Base-by-base conservation (phyloP, 2,329 filamentous ascomycete genomes). In the Trichoderma simmonsii region DNA sequence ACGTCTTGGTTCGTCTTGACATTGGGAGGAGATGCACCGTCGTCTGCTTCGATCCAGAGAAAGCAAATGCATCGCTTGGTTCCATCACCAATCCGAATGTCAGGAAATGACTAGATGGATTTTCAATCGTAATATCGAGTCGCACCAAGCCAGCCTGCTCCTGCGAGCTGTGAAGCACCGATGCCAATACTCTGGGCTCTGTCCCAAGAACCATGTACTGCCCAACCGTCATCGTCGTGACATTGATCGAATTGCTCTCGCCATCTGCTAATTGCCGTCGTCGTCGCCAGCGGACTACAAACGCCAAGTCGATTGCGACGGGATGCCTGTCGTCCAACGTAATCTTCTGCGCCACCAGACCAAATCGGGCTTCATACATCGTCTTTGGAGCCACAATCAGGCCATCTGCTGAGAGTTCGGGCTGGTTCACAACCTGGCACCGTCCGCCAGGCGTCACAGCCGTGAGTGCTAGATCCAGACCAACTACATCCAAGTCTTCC, bases 41-140 rank as follows among this genome's bases (percentile, higher is more conserved):
- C 14, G 90, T 91, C 75, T 92, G 87, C 83, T 98, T 98, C 2
- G 93, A 86, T 0, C 96, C 96, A 8, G 93, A 94, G 81, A 99
- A 98, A 0, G 94, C 95, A 81, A 98, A 98, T 68, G 94, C 89
- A 75, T 97, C 94, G 79, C 90, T 95, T 3, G 94, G 92, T 76
- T 99, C 95, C 94, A 99, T 97, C 30, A 87, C 90, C 63, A 98
- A 82, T 34, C 93, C 94, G 82, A 99, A 99, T 0, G 95, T 97
- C 64, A 99, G 88, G 82, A 97, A 97, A 80, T 99, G 96, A 80
- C 91, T 92, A 0, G 95, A 98, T 0, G 95, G 93, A 79, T 99
- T 99, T 82, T 99, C 96, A 71, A 99, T 90, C 4, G 90, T 93
- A 79, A 89, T 79, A 56, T 86, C 82, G 15, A 90, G 79, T 71